Percentiles rank a stretch among this genome's conserved stretches.
phyloP scores from a whole-genome alignment of 768 basidiomycete genomes.

The Suillus ampliporus region DNA sequence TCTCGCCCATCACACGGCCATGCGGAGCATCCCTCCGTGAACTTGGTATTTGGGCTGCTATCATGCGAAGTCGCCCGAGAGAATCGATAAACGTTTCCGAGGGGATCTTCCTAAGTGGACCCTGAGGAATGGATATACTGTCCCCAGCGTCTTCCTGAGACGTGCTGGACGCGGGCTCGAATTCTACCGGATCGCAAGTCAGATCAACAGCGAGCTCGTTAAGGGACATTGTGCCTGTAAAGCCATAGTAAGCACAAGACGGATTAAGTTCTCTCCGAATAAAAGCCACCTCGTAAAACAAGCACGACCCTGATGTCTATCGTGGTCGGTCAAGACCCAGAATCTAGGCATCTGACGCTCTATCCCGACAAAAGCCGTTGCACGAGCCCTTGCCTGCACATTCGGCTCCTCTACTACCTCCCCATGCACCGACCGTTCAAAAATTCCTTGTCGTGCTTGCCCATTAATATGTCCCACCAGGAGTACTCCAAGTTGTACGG shows the following conservation, averaged over 20 bases:
- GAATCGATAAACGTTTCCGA: slow-evolving; percentile 32
- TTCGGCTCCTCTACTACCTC: slow-evolving; percentile 24
- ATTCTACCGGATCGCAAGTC: slow-evolving; percentile 77
- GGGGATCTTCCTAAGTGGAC: slow-evolving; percentile 25
- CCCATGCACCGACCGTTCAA: slow-evolving; percentile 60
- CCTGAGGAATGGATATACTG: slow-evolving; percentile 45
- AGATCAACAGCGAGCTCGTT: slow-evolving; percentile 88
- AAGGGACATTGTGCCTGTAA: slow-evolving; percentile 78
- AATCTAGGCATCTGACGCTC: slow-evolving; percentile 81
- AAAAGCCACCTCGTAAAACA: slow-evolving; percentile 64
- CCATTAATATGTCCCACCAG: slow-evolving; percentile 85
- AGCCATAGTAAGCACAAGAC: not conserved
- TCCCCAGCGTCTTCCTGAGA: slow-evolving; percentile 37
- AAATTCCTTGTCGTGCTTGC: slow-evolving; percentile 86
- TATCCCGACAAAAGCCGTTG: slow-evolving; percentile 66
- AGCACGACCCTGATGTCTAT: slow-evolving; percentile 75
- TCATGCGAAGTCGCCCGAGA: slow-evolving; percentile 20
- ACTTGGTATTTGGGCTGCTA: slow-evolving; percentile 57
- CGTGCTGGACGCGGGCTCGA: slow-evolving; percentile 56
- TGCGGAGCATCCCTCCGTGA: slow-evolving; percentile 80
- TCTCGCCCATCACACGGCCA: slow-evolving; percentile 82
- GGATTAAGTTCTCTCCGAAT: slow-evolving; percentile 4
- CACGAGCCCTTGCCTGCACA: slow-evolving; percentile 48
- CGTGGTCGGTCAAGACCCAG: slow-evolving; percentile 87
- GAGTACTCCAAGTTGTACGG: slow-evolving; percentile 54